phyloP scores from a whole-genome alignment of 176 grass and related monocot species.

The Poa annua region DNA sequence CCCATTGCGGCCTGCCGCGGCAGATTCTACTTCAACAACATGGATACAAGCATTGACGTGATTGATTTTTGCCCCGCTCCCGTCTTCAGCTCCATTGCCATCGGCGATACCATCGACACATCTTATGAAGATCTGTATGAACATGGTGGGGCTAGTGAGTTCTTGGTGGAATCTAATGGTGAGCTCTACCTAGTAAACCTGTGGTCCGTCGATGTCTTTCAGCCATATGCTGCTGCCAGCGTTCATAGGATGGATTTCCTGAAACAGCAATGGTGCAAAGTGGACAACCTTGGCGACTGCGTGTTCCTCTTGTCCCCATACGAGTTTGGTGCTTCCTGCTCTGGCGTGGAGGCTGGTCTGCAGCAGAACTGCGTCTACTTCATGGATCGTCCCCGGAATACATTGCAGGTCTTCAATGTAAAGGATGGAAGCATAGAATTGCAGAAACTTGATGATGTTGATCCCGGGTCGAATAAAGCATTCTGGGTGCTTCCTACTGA shows the following conservation, averaged over 20 bases:
- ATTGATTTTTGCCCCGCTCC: background rate
- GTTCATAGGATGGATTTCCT: constrained; percentile 1
- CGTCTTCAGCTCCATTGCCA: background rate
- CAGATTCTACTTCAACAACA: constrained; percentile 10
- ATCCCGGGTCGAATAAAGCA: background rate
- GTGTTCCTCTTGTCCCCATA: background rate
- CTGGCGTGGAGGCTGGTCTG: background rate
- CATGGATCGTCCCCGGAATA: background rate
- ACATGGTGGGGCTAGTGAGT: background rate
- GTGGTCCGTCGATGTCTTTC: background rate
- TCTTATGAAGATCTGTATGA: background rate
- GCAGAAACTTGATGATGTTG: background rate
- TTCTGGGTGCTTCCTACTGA: background rate
- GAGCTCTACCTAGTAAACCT: background rate
- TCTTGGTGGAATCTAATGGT: background rate
- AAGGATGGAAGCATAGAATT: background rate
- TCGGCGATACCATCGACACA: background rate
- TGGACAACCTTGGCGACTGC: background rate
- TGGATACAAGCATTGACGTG: background rate
- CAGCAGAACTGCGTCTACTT: background rate
- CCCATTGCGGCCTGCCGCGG: background rate
- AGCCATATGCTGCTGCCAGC: background rate
- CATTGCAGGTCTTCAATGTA: background rate
- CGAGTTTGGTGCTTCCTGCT: background rate
- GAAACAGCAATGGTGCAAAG: background rate